Conservation (phyloP, 208 protist genomes). For the Tetramitus jugosus region DNA sequence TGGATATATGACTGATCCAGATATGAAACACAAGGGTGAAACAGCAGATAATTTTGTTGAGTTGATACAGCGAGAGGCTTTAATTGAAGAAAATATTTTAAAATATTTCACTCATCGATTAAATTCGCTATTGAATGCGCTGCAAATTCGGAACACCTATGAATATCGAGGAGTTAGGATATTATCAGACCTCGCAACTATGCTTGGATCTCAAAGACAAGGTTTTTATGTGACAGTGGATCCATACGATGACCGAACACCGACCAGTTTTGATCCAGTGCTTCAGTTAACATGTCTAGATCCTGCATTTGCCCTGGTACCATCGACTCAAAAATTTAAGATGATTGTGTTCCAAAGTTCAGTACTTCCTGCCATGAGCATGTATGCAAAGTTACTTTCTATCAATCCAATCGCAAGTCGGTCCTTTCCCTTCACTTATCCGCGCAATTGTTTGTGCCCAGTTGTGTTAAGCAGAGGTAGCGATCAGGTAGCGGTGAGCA, state of each 20-base stretch:
- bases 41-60: slow-evolving; percentile 3
- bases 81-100: slow-evolving; percentile 4
- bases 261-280: slow-evolving; percentile 58
- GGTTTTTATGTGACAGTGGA: slow-evolving; percentile 83
- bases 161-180: slow-evolving; percentile 65
- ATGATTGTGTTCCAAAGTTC: slow-evolving; percentile 94
- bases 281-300: slow-evolving; percentile 87
- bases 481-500: slow-evolving; percentile 48
- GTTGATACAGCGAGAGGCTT: background rate
- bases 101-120: slow-evolving; percentile 12
- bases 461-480: slow-evolving; percentile 75
- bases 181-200: slow-evolving; percentile 16
- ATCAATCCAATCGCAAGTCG: slow-evolving; percentile 83
- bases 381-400: slow-evolving; percentile 96
- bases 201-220: slow-evolving; percentile 15
- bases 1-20: slow-evolving; percentile 36
- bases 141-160: slow-evolving; percentile 35
- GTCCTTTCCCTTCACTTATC: slow-evolving; percentile 87
- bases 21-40: background rate
- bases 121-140: background rate
- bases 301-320: slow-evolving; percentile 90
- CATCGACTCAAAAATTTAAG: slow-evolving; percentile 81
- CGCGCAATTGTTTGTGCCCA: slow-evolving; percentile 83
- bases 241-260: slow-evolving; percentile 78
- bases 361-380: slow-evolving; percentile 92